These are phyloP conservation scores for Gossypium bickii DNA, from an alignment of 345 rosid genomes.

Conservation along the genomic window DNA sequence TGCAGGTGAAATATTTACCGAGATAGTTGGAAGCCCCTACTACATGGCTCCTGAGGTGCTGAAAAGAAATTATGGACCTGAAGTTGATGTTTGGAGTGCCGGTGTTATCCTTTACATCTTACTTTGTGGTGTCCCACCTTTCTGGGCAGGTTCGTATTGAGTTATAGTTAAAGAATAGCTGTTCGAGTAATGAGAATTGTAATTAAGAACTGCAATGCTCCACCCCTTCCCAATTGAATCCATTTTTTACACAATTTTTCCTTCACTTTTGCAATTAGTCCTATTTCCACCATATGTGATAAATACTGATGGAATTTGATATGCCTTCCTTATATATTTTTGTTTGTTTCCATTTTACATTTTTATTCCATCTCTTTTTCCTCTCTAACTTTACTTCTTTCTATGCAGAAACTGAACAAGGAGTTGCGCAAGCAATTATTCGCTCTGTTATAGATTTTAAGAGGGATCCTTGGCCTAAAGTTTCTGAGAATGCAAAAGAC, in stretches of 20 bases:
- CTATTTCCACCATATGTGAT: background rate
- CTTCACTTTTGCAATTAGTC: background rate
- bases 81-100: constrained; percentile 6
- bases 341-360: constrained; percentile 2
- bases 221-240: background rate
- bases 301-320: background rate
- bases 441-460: constrained; percentile 72
- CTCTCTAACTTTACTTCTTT: constrained; percentile 3
- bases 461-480: constrained; percentile 99
- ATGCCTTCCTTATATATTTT: background rate
- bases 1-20: constrained; percentile 76
- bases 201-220: background rate
- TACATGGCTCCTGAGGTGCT: constrained; percentile 63
- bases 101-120: constrained; percentile 9
- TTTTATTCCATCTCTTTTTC: background rate
- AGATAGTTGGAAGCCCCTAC: constrained; percentile 96
- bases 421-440: constrained; percentile 93
- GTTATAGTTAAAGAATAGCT: background rate
- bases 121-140: constrained; percentile 66
- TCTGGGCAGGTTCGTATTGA: constrained; percentile 83
- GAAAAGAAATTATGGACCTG: constrained; percentile 2
- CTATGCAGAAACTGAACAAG: constrained; percentile 91
- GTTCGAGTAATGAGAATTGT: background rate
- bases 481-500: constrained; percentile 83
- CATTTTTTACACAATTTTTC: background rate